Evolutionary conservation across 2,329 filamentous ascomycete genomes (phyloP), one percentile per base, ranked within the genome.

Genomic region (Diaporthe australafricana): DNA sequence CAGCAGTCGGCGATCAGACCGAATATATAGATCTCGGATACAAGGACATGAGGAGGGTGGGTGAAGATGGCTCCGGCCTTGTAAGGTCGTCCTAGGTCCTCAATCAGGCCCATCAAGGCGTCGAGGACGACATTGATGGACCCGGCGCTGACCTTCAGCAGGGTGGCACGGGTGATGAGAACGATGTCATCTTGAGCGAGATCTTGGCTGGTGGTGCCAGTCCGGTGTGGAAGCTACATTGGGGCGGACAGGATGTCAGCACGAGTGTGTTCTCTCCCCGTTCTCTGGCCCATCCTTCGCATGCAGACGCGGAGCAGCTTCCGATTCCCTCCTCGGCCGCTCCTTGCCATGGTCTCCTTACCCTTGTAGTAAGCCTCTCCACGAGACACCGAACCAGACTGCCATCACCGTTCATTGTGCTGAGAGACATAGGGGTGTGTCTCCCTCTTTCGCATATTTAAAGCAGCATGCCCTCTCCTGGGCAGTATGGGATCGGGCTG

Each of bases 1-100:
- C 90, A 92, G 78, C 91, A 93, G 77, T 92, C 90, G 77, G 90
- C 89, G 45, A 90, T 84, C 52, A 93, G 83, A 60, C 88, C 86
- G 63, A 92, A 80, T n/a, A 92, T 83, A 76, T 91, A 92, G 60
- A 90, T 82, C 78, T 93, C 90, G 22, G 91, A 92, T 57, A 89
- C 84, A 40, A 92, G 81, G 66, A 93, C 84, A 77, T 91, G 88
- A 47, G 85, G 82, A 2, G 90, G 89, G 75, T 91, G 89, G 27
- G 83, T 81, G 56, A 85, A 80, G 69, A 88, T 81, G 62, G 52
- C 32, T n/a, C 65, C 57, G 42, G 77, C 80, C 73, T 85, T 85
- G 77, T 89, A 89, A 4, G 88, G 87, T 63, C 86, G 86, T 35
- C 84, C 82, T 48, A 92, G 83, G 47, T 90, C 88, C 78, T 91